phyloP scores from a whole-genome alignment of 768 basidiomycete species.

The Suillus fuscotomentosus region DNA sequence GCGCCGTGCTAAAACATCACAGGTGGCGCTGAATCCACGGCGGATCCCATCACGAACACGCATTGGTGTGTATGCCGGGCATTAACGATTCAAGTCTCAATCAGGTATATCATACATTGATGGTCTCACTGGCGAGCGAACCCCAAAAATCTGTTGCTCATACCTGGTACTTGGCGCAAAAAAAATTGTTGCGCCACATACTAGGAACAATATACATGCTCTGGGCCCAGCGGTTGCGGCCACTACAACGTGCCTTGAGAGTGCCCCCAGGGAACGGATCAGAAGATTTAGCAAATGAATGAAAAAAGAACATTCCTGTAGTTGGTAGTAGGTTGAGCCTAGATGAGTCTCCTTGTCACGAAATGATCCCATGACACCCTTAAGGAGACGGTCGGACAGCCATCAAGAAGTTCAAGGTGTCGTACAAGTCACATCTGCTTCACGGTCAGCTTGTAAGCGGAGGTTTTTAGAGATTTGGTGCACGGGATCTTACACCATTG shows the following conservation, averaged over 20 bases:
- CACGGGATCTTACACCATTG: neutral
- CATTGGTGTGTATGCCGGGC: neutral
- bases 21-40: neutral
- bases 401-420: neutral
- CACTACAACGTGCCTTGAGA: neutral
- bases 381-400: neutral
- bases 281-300: slow-evolving; percentile 1
- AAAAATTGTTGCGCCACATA: neutral
- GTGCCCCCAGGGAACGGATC: neutral
- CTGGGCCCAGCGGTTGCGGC: neutral
- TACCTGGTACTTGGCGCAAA: neutral
- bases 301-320: neutral
- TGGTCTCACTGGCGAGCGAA: neutral
- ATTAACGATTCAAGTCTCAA: neutral
- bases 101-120: neutral
- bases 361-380: neutral
- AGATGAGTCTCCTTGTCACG: neutral
- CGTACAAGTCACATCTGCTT: neutral
- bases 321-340: neutral
- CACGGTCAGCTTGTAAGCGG: neutral
- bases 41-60: neutral
- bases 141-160: neutral
- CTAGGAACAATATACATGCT: neutral
- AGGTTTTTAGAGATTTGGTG: neutral
- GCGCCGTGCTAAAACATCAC: neutral